Base-by-base conservation (phyloP, 257 asterid species). In the Sherardia arvensis region DNA sequence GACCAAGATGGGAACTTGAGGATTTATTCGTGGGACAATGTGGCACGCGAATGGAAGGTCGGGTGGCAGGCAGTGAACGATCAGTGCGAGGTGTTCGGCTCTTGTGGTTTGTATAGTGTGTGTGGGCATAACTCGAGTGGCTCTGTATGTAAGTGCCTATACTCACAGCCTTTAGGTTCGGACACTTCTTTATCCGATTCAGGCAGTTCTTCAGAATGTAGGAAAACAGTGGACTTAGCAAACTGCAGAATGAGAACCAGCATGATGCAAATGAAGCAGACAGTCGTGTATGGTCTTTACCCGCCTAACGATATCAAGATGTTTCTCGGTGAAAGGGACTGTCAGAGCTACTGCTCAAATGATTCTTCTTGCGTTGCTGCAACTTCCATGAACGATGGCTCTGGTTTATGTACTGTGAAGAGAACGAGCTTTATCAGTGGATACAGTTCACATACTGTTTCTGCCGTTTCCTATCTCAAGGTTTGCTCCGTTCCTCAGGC, bases 1-100 rank as follows among this genome's bases (percentile, higher is more conserved):
- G 90, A 83, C 53, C 64, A 70, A 25, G 94, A 85, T 60, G 94
- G 94, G 8, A 85, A 85, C 61, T 62, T 85, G 77, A 77, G 94
- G 64, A 85, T 85, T 21, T 85, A 85, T 74, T 83, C 87, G 0
- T 85, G 94, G 94, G 87, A 81, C 66, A 26, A 29, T 20, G 56
- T 7, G 4, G 47, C 62, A 67, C 72, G 22, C 45, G 47, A 68
- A 4, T 85, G 94, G 90, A 83, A 59, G 75, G 67, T 71, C 0
- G 87, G 79, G 14, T 85, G 94, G 94, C 94, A 85, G 67, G 94
- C 94, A 1, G 84, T 85, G 47, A 60, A 70, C 59, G 84, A 83
- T 33, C 90, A 83, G 61, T 85, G 94, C 25, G 53, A 65, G 1
- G 94, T 85, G 64, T 83, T 85, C 54, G 90, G 80, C 3, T 80